Evolutionary conservation across 306 rosid genomes (phyloP), one percentile per base, ranked within the genome.

Genomic region (Quercus glauca): DNA sequence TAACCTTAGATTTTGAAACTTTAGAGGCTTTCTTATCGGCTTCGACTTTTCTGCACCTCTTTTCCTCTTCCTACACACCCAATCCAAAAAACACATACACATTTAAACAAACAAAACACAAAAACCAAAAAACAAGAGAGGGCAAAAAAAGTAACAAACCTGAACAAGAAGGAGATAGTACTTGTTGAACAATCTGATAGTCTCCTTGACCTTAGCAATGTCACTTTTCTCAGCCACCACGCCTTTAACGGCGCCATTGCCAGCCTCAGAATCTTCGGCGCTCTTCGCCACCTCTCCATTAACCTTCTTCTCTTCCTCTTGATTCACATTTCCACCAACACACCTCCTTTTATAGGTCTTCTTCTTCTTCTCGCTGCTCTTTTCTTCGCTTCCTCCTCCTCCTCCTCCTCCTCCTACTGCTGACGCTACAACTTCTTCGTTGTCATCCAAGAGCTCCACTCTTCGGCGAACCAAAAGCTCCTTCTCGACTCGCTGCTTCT

Each of bases 91-190:
- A 25, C 2, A 5, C 3, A 64, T 6, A 25, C 2, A 0, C 6
- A 25, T 12, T 25, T 18, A 2, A 25, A 17, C 3, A 25, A 6
- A 53, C 67, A 5, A 21, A 76, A 45, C 69, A 45, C 4, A 21
- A 23, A 28, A 43, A 2, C 13, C 1, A 6, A 25, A 41, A 33
- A 25, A 13, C 10, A 41, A 52, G 64, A 12, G 15, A 5, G 83
- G 31, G 41, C 68, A 53, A 51, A 25, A 58, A 53, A 0, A 0
- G 56, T 9, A 31, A 74, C 85, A 57, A 65, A 92, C 99, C 98
- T 95, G 98, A 19, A 95, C 91, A 18, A 86, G 87, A 73, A 88
- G 88, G 58, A 95, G 98, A 64, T 93, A 95, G 64, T 95, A 78
- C 74, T 89, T 93, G 83, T 90, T 95, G 79, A 93, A 95, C 81